Percentiles rank a stretch among this genome's conserved stretches.
Conservation (phyloP, 2,329 filamentous ascomycete species). For the Aspergillus unguis region DNA sequence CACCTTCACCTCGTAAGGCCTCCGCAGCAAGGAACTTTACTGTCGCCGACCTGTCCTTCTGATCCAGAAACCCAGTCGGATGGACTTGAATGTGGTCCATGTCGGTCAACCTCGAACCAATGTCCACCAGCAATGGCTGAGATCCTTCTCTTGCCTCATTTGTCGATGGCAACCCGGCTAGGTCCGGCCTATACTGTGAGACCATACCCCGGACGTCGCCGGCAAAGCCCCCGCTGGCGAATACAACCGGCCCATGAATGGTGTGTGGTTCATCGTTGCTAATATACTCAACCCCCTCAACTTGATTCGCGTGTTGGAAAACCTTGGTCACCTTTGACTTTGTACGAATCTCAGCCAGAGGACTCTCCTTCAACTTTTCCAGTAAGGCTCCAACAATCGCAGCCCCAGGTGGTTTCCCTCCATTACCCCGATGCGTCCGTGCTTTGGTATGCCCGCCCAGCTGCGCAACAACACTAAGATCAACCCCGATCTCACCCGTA, state of each 20-base stretch:
- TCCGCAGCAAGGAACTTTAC: slow-evolving; percentile 65
- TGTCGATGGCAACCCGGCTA: slow-evolving; percentile 59
- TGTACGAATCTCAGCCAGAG: slow-evolving; percentile 53
- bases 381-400: slow-evolving; percentile 57
- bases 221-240: slow-evolving; percentile 61
- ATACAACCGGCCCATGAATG: slow-evolving; percentile 55
- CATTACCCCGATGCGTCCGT: slow-evolving; percentile 57
- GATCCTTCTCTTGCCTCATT: slow-evolving; percentile 58
- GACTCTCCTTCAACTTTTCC: slow-evolving; percentile 48
- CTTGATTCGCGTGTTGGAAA: slow-evolving; percentile 33
- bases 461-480: slow-evolving; percentile 56
- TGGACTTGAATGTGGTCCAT: slow-evolving; percentile 60
- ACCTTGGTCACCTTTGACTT: slow-evolving; percentile 54
- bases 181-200: slow-evolving; percentile 56
- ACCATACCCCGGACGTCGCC: slow-evolving; percentile 59
- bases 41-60: slow-evolving; percentile 41
- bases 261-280: slow-evolving; percentile 29
- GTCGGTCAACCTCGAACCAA: slow-evolving; percentile 44
- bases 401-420: slow-evolving; percentile 55
- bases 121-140: slow-evolving; percentile 43
- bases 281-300: slow-evolving; percentile 54
- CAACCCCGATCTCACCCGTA: slow-evolving; percentile 54
- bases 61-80: slow-evolving; percentile 63
- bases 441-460: slow-evolving; percentile 59
- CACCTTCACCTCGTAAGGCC: slow-evolving; percentile 61